Percentiles rank a stretch among this genome's conserved stretches.
Conservation (phyloP, 2,329 filamentous ascomycete genomes). For the Cryphonectria nitschkei region DNA sequence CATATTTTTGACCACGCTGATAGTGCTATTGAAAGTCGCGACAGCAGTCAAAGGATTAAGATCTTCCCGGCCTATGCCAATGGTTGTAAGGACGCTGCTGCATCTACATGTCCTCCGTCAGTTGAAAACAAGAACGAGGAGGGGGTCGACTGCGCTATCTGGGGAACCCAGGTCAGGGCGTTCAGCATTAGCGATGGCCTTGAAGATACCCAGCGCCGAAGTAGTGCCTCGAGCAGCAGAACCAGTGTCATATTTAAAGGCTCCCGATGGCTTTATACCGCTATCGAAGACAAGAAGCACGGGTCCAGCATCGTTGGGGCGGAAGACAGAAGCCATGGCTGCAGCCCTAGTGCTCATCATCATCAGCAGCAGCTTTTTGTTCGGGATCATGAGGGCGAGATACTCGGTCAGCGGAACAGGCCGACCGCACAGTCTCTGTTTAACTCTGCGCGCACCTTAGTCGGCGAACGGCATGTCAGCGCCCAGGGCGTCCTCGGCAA, state of each 20-base stretch:
- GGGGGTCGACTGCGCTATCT: neutral
- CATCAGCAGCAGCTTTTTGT: neutral
- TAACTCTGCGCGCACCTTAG: neutral
- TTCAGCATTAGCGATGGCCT: neutral
- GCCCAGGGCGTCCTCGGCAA: neutral
- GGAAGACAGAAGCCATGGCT: neutral
- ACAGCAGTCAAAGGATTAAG: too few relatives aligned
- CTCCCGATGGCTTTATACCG: neutral
- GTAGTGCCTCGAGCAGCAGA: neutral
- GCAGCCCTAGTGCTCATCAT: neutral
- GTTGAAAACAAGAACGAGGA: neutral
- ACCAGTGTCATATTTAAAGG: neutral
- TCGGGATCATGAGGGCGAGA: neutral
- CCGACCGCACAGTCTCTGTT: neutral
- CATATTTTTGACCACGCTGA: neutral
- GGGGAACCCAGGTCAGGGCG: neutral
- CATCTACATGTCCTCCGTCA: neutral
- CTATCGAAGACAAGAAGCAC: constrained; percentile 8
- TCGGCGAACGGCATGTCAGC: neutral
- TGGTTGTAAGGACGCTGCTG: too few relatives aligned
- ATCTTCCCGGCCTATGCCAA: too few relatives aligned
- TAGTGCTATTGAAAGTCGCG: neutral
- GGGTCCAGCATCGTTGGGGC: too few relatives aligned
- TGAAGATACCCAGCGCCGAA: neutral
- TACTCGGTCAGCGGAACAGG: neutral